Conservation (phyloP, 306 rosid species). For the Ceratonia siliqua region DNA sequence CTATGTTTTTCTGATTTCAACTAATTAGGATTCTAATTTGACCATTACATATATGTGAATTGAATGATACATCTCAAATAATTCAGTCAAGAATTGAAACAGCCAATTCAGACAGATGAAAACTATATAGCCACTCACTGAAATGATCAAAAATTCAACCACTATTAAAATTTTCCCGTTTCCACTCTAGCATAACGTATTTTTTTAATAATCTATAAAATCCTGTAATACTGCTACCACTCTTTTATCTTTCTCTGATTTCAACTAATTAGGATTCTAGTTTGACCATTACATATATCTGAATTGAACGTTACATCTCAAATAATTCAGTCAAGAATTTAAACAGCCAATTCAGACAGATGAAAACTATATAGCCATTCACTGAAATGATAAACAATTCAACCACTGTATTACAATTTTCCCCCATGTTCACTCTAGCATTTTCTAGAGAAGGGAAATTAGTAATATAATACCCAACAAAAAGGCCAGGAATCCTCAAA, state of each 20-base stretch:
- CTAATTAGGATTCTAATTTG: not conserved
- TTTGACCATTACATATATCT: no score
- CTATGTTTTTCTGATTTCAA: not conserved
- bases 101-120: no score
- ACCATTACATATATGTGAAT: not conserved
- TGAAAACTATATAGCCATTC: not conserved
- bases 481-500: slow-evolving; percentile 1
- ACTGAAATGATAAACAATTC: slow-evolving; percentile 6
- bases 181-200: no score
- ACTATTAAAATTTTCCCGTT: no score
- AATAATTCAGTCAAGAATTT: slow-evolving; percentile 6
- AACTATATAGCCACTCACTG: no score
- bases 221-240: no score
- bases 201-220: no score
- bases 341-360: slow-evolving; percentile 8
- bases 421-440: not conserved
- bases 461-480: not conserved
- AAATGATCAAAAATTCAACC: no score
- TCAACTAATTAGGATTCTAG: no score
- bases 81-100: no score
- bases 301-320: slow-evolving; percentile 17
- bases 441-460: not conserved
- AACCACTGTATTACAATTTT: not conserved
- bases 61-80: no score
- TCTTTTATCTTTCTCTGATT: no score